Base-by-base conservation (phyloP, 768 basidiomycete species). In the Strobilomyces echinocephalus region DNA sequence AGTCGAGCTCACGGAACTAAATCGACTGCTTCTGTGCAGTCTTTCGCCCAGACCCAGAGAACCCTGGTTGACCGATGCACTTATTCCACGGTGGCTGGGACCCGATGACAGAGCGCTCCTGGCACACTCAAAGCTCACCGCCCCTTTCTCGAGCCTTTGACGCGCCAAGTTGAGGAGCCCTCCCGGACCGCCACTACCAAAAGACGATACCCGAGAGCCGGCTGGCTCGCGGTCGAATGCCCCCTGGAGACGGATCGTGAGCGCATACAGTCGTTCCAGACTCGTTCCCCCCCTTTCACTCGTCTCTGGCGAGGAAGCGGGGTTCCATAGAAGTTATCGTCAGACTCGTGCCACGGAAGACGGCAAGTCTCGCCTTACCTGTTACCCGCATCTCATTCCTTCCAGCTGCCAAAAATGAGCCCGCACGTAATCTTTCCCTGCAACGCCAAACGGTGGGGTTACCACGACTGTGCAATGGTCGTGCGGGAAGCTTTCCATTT, bases 381-480 rank as follows among this genome's bases (percentile, higher is more conserved):
- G 4, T 52, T 33, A 5, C 35, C 3, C 16, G 24, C 34, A 26
- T 43, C 62, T 64, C 52, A 64, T 41, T 50, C 21, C n/a, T 35
- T 12, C 0, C 30, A 90, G 88, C 72, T 91, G 16, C 69, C 87
- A 48, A 74, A 73, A 24, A 69, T 74, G 54, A 69, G 79, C 12
- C 85, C 87, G 1, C 82, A 83, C 10, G 61, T 89, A 30, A 64
- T 74, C 14, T 72, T 91, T 12, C 81, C 85, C 4, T 79, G 81
- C 18, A 88, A 88, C 54, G 73, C 79, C 31, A 83, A 82, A 63
- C 78, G 79, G 33, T 73, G 78, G 28, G 74, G 76, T 53, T 77
- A 79, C 57, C 84, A 84, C 49, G 88, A 86, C 24, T 93, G 90
- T 90, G 86, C 85, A 3, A 82, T 92, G 83, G 72, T 93, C 44